Base-by-base conservation (phyloP, 2,329 filamentous ascomycete genomes). In the Verticillium albo-atrum region DNA sequence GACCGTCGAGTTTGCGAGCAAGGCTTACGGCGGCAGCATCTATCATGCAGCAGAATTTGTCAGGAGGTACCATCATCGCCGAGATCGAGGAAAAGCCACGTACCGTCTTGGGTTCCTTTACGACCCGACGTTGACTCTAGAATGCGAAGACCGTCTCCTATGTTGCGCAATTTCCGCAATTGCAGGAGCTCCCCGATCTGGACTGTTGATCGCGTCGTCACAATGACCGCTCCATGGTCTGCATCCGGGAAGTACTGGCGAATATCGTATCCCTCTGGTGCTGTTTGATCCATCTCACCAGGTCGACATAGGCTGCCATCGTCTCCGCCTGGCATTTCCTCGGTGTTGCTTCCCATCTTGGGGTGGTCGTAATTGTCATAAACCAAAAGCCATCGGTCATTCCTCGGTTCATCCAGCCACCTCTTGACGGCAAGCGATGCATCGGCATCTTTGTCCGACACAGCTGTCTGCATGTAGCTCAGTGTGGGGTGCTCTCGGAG, bases 331-430 rank as follows among this genome's bases (percentile, higher is more conserved):
- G 32, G 32, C 32, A 34, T 5, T 3, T 34, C 32, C 3, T 34
- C 32, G 5, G 3, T 34, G 3, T 3, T 5, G 28, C 55, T 56
- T 30, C 61, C 32, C 23, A 34, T 34, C 32, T 2, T 69, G 4
- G 73, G 75, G 42, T 75, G 71, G 59, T 79, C 72, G 57, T 76
- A 76, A 55, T 79, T 78, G 58, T 78, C 73, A 56, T 69, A 78
- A 12, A 78, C 60, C 3, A 77, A 15, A 6, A 79, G 67, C 75
- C 72, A 80, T 3, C 62, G 60, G 17, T 64, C 68, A 57, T 79
- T 80, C 5, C 61, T 55, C 17, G 56, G 63, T 2, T 69, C 55
- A 52, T 68, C 63, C 7, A 81, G 66, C 77, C 73, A 79, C 7
- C 53, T 52, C 56, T 73, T 77, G 26, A 78, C 73, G 27, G 68